Evolutionary conservation across 805 yeast species (phyloP), one percentile per base, ranked within the genome.

Genomic region (Myxozyma kluyveri): DNA sequence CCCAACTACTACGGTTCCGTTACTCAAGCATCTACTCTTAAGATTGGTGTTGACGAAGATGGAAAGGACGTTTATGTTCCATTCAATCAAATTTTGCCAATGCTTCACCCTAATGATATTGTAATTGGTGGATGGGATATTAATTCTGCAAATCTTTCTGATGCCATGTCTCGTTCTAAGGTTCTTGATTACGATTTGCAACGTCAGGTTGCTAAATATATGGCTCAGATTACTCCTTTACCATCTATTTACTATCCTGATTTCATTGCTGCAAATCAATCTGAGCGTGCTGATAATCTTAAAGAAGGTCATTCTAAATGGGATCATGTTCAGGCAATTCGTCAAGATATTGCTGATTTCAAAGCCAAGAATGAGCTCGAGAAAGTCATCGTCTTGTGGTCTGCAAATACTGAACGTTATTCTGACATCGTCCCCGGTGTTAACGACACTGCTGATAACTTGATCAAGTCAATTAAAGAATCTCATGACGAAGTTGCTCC

Each of bases 61-160:
- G 96, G 96, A 50, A 81, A 83, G 62, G 98, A 90, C 65, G 86
- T 88, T 29, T 90, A 86, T 66, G 95, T 90, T 45, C 97, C 97
- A 18, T 90, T 91, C 79, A 88, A 86, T 66, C 82, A 89, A 46
- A 70, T 90, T 55, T 81, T 91, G 50, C 98, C 98, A 57, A 79
- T 90, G 78, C 85, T 86, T 42, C 79, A 79, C 67, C 98, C 98
- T 59, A 88, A 88, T 65, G 96, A 91, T 70, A 81, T 90, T 63
- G 84, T 88, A 52, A 81, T 90, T 60, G 81, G 91, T 45, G 98
- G 98, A 53, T 90, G 98, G 98, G 98, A 90, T 72, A 90, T 90
- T 72, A 83, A 81, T 65, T 77, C 80, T 53, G 75, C 78, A 52
- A 80, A 85, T 63, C 74, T 90, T 64, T 81, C 80, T 56, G 80